Evolutionary conservation across 345 rosid genomes (phyloP).

Genomic region (Murraya paniculata): DNA sequence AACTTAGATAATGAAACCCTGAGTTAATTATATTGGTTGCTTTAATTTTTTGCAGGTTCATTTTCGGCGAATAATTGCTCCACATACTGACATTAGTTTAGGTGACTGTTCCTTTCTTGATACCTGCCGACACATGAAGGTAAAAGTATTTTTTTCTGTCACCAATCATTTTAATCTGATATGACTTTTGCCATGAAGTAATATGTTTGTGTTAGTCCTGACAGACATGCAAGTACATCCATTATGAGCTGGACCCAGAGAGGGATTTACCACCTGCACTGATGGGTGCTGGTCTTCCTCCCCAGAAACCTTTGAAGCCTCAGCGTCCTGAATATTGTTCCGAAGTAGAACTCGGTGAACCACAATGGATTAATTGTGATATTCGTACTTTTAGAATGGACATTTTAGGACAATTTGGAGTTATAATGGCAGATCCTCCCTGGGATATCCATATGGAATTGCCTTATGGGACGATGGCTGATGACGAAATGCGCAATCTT

Average conservation of each 20-base stretch:
- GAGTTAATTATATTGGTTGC: background rate
- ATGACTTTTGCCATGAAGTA: background rate
- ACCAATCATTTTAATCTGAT: slow-evolving; percentile 8
- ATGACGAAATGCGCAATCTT: slow-evolving; percentile 97
- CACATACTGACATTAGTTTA: slow-evolving; percentile 85
- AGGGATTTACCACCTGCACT: slow-evolving; percentile 62
- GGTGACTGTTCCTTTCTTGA: slow-evolving; percentile 99
- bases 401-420: slow-evolving; percentile 93
- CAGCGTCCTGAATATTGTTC: slow-evolving; percentile 96
- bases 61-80: slow-evolving; percentile 89
- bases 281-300: slow-evolving; percentile 49
- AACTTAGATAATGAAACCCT: background rate
- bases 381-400: slow-evolving; percentile 91
- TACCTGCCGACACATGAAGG: slow-evolving; percentile 99
- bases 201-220: slow-evolving; percentile 14
- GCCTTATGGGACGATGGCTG: slow-evolving; percentile 99
- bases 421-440: slow-evolving; percentile 99
- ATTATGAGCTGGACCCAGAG: slow-evolving; percentile 91
- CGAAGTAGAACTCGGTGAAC: slow-evolving; percentile 93
- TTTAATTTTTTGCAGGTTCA: slow-evolving; percentile 62
- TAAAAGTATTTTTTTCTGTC: slow-evolving; percentile 20
- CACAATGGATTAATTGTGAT: slow-evolving; percentile 97
- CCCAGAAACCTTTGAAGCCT: slow-evolving; percentile 69
- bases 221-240: slow-evolving; percentile 98
- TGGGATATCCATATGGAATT: slow-evolving; percentile 99